phyloP scores from a whole-genome alignment of 495 filamentous ascomycete species.

The Trichoderma asperelloides region DNA sequence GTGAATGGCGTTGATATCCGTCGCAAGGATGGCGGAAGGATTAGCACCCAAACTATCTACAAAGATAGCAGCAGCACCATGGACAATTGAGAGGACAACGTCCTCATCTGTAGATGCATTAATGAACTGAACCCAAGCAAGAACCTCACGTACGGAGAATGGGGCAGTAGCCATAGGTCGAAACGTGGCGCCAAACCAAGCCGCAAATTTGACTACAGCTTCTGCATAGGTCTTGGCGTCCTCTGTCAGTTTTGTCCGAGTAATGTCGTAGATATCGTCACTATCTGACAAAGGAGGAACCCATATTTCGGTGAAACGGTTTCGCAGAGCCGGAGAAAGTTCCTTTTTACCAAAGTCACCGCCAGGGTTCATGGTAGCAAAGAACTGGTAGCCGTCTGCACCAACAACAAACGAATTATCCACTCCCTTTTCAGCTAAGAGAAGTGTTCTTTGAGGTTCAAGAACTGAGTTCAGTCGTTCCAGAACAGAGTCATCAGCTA shows the following conservation, averaged over 20 bases:
- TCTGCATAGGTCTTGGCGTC: slow-evolving; percentile 41
- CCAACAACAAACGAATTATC: slow-evolving; percentile 70
- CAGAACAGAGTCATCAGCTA: slow-evolving; percentile 94
- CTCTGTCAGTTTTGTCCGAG: slow-evolving; percentile 57
- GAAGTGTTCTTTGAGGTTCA: slow-evolving; percentile 73
- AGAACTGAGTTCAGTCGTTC: slow-evolving; percentile 97
- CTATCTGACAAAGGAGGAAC: slow-evolving; percentile 73
- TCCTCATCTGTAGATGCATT: slow-evolving; percentile 47
- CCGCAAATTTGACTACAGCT: slow-evolving; percentile 74
- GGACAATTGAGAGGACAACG: slow-evolving; percentile 45
- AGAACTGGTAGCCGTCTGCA: slow-evolving; percentile 80
- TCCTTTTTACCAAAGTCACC: slow-evolving; percentile 98
- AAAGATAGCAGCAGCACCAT: slow-evolving; percentile 92
- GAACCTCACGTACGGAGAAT: slow-evolving; percentile 81
- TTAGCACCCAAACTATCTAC: slow-evolving; percentile 93
- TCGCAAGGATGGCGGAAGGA: slow-evolving; percentile 72
- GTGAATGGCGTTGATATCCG: slow-evolving; percentile 46
- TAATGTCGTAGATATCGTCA: slow-evolving; percentile 81
- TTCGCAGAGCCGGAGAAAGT: slow-evolving; percentile 86
- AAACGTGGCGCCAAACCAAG: slow-evolving; percentile 82
- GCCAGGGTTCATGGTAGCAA: slow-evolving; percentile 98
- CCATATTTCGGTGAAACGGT: slow-evolving; percentile 99
- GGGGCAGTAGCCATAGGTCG: slow-evolving; percentile 60
- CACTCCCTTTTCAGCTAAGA: slow-evolving; percentile 89
- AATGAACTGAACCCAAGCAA: slow-evolving; percentile 90